A percentile compares a stretch with the other conserved stretches of the same genome.
These are phyloP conservation scores for Fusarium solani-melongenae DNA, from an alignment of 2,329 filamentous ascomycete genomes.

Conservation along the genomic window DNA sequence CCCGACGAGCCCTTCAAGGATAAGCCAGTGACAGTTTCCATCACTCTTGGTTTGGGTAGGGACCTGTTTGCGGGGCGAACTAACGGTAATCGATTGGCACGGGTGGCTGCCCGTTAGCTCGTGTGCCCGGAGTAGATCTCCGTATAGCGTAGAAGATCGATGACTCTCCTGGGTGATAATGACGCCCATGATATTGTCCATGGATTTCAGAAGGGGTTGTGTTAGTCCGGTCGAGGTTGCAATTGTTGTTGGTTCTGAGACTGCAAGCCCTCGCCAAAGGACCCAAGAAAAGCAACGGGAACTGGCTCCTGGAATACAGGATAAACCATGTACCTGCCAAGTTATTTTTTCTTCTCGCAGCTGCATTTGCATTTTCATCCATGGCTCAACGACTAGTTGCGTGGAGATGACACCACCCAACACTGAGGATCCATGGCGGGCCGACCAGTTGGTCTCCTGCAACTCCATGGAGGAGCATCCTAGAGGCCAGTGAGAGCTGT, in stretches of 20 bases:
- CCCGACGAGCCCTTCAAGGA: not conserved
- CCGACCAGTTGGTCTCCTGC: not conserved
- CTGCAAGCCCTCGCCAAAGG: not conserved
- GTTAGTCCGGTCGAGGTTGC: not conserved
- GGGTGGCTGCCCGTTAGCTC: conserved; percentile 5
- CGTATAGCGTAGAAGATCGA: conserved; percentile 19
- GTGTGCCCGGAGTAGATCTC: conserved; percentile 8
- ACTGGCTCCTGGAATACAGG: not conserved
- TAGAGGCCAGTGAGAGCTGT: not conserved
- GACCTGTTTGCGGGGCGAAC: conserved; percentile 5
- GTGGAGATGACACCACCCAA: conserved; percentile 1
- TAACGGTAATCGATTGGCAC: conserved; percentile 3
- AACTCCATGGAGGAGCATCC: not conserved
- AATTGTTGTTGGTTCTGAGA: not conserved
- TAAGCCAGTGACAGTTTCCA: not conserved
- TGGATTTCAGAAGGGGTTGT: not conserved
- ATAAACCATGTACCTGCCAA: not conserved
- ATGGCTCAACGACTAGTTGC: not conserved
- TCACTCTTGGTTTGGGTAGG: not conserved
- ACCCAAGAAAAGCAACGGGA: not conserved
- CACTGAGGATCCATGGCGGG: not conserved
- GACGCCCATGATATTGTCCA: not conserved
- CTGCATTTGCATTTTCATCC: not conserved
- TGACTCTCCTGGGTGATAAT: conserved; percentile 17
- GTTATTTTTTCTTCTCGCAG: not conserved